Conservation (phyloP, 169 alveolate genomes). For the Cyclospora cayetanensis region DNA sequence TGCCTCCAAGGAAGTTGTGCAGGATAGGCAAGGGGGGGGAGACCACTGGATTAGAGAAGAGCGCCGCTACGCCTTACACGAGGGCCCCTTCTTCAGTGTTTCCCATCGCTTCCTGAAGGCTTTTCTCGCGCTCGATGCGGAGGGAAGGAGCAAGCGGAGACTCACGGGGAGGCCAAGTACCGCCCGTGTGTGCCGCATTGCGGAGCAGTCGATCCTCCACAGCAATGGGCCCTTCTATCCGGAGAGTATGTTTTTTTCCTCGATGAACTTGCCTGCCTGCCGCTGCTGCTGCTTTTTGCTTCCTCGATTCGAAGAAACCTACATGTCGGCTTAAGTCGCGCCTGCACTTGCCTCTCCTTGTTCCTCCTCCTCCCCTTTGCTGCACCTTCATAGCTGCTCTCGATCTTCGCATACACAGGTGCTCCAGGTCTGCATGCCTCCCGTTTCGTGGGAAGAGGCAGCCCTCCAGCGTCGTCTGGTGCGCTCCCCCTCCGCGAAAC, state of each 20-base stretch:
- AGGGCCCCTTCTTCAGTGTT: constrained; percentile 2
- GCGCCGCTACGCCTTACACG: background rate
- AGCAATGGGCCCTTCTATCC: constrained; percentile 66
- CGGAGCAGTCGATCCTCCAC: constrained; percentile 59
- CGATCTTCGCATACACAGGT: too few species aligned
- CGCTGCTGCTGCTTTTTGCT: background rate
- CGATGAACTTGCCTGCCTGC: background rate
- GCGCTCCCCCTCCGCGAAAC: too few species aligned
- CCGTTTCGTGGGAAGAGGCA: too few species aligned
- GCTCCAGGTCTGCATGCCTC: too few species aligned
- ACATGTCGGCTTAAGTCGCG: background rate
- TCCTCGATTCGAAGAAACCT: background rate
- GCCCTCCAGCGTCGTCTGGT: too few species aligned
- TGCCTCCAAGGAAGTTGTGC: too few species aligned
- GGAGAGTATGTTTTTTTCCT: background rate
- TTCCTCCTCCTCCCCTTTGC: too few species aligned
- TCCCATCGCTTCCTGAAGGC: constrained; percentile 47
- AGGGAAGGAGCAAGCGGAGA: constrained; percentile 2
- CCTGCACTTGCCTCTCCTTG: background rate
- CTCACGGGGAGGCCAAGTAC: constrained; percentile 15
- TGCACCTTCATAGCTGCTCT: too few species aligned
- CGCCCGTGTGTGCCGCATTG: constrained; percentile 42
- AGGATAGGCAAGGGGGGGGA: too few species aligned
- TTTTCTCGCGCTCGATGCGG: constrained; percentile 7
- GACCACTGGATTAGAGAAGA: too few species aligned